Evolutionary conservation across 2,329 filamentous ascomycete species (phyloP), one percentile per base, ranked within the genome.

Genomic region (Alternaria angustiovoidea): DNA sequence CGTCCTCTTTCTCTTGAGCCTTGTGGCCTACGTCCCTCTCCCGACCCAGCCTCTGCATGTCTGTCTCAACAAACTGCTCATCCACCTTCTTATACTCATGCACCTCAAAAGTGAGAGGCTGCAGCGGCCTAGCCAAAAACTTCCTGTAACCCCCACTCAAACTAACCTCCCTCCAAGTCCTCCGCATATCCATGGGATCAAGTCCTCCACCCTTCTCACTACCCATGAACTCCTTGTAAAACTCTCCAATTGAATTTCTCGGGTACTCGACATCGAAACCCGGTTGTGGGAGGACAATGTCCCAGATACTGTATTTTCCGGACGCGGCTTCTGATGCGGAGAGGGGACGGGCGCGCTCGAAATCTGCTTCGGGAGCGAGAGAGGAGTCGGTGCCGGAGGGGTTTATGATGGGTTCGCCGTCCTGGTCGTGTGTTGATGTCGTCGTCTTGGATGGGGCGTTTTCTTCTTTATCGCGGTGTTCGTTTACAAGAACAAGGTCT

Each of bases 221-320:
- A 32, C 81, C 87, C 96, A 99, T 99, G 80, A 97, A 96, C 2
- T 87, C 85, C 64, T 86, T 85, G 81, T 98, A 99, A 77, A 90
- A 96, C 3, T 87, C 84, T n/a, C 91, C 92, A 63, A 97, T 88
- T 36, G 88, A 87, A 76, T 99, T 98, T 22, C 84, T 76, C 0
- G 95, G 95, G 75, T 98, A 99, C 36, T 91, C 79, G 39, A 98
- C 87, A 69, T 97, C 93, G 81, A 89, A 97, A 18, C 95, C 95
- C 0, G 95, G 95, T n/a, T 91, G 89, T 3, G 96, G 94, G 2
- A 99, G 85, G 12, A 99, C 94, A 63, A 98, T 76, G 74, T 99
- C 95, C 73, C 91, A 93, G 69, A 99, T 91, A 38, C 85, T 88
- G 79, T 90, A 97, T 59, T 86, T 84, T 11, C 92, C 93, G 65